Percentiles rank a stretch among this genome's conserved stretches.
Evolutionary conservation across 192 early-diverging fungal genomes (phyloP).

Genomic region (Coemansia sp.): DNA sequence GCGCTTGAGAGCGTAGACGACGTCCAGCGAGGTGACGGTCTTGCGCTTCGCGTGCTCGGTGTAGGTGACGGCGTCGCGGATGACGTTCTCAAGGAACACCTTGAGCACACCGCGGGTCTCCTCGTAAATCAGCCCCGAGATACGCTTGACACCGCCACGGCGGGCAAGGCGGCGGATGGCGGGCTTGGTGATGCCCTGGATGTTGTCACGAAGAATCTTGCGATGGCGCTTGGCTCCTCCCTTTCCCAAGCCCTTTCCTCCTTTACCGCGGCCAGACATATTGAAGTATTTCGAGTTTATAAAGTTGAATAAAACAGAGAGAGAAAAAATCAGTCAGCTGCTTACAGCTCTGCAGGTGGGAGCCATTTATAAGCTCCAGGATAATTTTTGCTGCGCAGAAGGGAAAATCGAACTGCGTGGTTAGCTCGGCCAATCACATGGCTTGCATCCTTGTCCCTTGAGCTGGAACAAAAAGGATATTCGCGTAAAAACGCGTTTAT

Average conservation of each 20-base stretch:
- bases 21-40: constrained; percentile 99
- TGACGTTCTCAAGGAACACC: constrained; percentile 98
- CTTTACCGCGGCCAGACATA: constrained; percentile 98
- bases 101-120: constrained; percentile 98
- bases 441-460: background rate
- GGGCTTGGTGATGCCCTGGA: constrained; percentile 94
- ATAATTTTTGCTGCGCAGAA: background rate
- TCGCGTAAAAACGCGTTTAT: constrained; percentile 6
- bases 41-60: constrained; percentile 97
- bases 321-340: constrained; percentile 1
- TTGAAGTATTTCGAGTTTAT: constrained; percentile 10
- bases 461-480: background rate
- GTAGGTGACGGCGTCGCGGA: constrained; percentile 98
- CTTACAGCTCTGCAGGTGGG: too few species aligned
- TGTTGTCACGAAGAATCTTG: constrained; percentile 99
- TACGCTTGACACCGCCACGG: constrained; percentile 99
- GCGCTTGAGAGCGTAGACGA: constrained; percentile 97
- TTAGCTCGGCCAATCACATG: constrained; percentile 16
- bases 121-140: constrained; percentile 99
- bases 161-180: constrained; percentile 98
- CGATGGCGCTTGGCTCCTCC: constrained; percentile 99
- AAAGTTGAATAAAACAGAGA: background rate
- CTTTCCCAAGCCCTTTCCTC: constrained; percentile 99
- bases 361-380: constrained; percentile 12
- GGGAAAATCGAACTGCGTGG: constrained; percentile 22